Percentiles rank a stretch among this genome's conserved stretches.
These are phyloP conservation scores for Neurospora terricola DNA, from an alignment of 495 filamentous ascomycete genomes.

Conservation along the genomic window DNA sequence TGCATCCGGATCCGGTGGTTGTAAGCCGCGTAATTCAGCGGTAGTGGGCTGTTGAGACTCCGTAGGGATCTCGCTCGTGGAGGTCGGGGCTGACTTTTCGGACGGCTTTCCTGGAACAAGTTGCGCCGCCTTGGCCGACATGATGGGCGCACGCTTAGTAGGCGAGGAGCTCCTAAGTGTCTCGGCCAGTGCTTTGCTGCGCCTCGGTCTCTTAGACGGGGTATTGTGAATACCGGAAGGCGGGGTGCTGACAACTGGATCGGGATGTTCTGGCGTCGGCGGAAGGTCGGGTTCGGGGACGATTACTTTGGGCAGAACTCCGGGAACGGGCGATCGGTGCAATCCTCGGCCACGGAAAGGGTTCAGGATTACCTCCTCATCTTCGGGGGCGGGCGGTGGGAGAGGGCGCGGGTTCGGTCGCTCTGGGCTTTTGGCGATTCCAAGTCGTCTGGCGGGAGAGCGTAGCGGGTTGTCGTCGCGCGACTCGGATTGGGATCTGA, in stretches of 20 bases:
- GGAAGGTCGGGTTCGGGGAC: slow-evolving; percentile 56
- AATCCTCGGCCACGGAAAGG: slow-evolving; percentile 27
- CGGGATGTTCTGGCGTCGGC: slow-evolving; percentile 55
- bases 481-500: slow-evolving; percentile 21
- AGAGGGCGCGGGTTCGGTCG: slow-evolving; percentile 28
- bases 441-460: slow-evolving; percentile 22
- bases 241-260: slow-evolving; percentile 41
- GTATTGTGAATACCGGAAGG: slow-evolving; percentile 45
- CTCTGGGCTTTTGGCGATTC: slow-evolving; percentile 19
- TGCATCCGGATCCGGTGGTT: slow-evolving; percentile 25
- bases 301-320: slow-evolving; percentile 24
- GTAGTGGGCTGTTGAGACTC: slow-evolving; percentile 3
- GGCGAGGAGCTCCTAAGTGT: slow-evolving; percentile 34
- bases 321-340: slow-evolving; percentile 27
- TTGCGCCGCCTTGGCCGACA: not conserved
- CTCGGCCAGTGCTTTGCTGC: slow-evolving; percentile 28
- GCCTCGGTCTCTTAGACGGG: slow-evolving; percentile 34
- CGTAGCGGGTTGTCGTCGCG: slow-evolving; percentile 21
- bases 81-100: slow-evolving; percentile 1
- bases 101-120: not conserved
- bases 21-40: slow-evolving; percentile 23
- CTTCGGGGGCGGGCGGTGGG: slow-evolving; percentile 29
- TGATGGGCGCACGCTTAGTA: slow-evolving; percentile 27
- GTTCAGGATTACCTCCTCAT: slow-evolving; percentile 34
- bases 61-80: not conserved